Conservation (phyloP, 257 asterid species). For the Solanum gracilifrons region DNA sequence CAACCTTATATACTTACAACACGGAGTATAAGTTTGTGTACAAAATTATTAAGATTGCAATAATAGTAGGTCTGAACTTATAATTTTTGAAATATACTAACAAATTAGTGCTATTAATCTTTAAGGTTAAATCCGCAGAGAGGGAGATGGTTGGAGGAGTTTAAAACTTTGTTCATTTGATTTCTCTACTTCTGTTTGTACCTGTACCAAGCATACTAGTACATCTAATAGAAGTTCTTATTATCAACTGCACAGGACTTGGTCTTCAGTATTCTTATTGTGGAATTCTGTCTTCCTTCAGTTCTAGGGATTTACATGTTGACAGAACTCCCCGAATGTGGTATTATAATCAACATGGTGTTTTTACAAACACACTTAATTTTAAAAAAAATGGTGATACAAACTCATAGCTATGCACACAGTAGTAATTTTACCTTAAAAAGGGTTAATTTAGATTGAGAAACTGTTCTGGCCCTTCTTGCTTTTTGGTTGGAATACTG, state of each 20-base stretch:
- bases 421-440: neutral
- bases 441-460: neutral
- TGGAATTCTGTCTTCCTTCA: neutral
- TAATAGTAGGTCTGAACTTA: neutral
- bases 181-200: neutral
- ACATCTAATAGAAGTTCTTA: neutral
- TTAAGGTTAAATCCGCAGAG: neutral
- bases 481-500: neutral
- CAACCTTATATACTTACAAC: neutral
- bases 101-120: neutral
- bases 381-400: neutral
- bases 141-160: neutral
- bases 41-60: neutral
- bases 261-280: neutral
- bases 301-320: neutral
- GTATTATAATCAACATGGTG: neutral
- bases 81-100: neutral
- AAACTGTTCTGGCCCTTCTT: neutral
- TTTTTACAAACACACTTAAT: neutral
- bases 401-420: neutral
- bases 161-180: neutral
- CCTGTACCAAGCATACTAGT: neutral
- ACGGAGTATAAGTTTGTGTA: neutral
- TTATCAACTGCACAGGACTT: neutral
- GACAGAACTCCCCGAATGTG: neutral